A percentile compares a stretch with the other conserved stretches of the same genome.
Conservation (phyloP, 495 filamentous ascomycete genomes). For the Diplogelasinospora grovesii region DNA sequence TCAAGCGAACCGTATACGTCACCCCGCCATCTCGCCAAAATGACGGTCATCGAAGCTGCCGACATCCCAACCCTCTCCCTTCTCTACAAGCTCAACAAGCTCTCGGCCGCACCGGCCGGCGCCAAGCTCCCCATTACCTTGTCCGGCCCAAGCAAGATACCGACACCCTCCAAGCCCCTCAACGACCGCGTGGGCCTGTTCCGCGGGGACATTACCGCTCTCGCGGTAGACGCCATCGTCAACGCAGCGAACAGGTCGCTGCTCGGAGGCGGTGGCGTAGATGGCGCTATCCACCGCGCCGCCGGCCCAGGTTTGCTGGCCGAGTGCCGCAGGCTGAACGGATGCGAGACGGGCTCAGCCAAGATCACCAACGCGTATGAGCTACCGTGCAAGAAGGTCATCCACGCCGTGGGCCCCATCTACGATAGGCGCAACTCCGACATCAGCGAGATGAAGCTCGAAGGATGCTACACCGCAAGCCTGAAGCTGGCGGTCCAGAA, state of each 20-base stretch:
- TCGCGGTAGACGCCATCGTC: slow-evolving; percentile 77
- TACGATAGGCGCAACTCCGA: slow-evolving; percentile 44
- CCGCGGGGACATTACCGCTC: slow-evolving; percentile 74
- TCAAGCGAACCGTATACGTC: slow-evolving; percentile 1
- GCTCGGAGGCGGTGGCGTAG: slow-evolving; percentile 80
- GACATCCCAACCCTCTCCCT: slow-evolving; percentile 61
- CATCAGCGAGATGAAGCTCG: slow-evolving; percentile 45
- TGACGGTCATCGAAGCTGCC: slow-evolving; percentile 19
- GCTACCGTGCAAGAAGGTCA: slow-evolving; percentile 69
- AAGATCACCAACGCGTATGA: slow-evolving; percentile 77
- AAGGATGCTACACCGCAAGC: slow-evolving; percentile 67
- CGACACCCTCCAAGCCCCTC: slow-evolving; percentile 41
- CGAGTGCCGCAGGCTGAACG: slow-evolving; percentile 62
- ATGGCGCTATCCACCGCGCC: slow-evolving; percentile 78
- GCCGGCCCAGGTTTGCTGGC: slow-evolving; percentile 61
- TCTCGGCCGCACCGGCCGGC: slow-evolving; percentile 19
- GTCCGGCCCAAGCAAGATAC: slow-evolving; percentile 16
- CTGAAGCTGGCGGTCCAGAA: slow-evolving; percentile 65
- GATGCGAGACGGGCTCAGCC: slow-evolving; percentile 71
- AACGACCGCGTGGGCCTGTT: slow-evolving; percentile 70
- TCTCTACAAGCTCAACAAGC: slow-evolving; percentile 50
- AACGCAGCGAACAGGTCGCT: slow-evolving; percentile 84
- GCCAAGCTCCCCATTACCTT: slow-evolving; percentile 9
- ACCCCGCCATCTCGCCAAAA: slow-evolving; percentile 13
- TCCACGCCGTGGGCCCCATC: slow-evolving; percentile 88